phyloP scores from a whole-genome alignment of 441 rosid genomes.

The Erysimum pusillum region DNA sequence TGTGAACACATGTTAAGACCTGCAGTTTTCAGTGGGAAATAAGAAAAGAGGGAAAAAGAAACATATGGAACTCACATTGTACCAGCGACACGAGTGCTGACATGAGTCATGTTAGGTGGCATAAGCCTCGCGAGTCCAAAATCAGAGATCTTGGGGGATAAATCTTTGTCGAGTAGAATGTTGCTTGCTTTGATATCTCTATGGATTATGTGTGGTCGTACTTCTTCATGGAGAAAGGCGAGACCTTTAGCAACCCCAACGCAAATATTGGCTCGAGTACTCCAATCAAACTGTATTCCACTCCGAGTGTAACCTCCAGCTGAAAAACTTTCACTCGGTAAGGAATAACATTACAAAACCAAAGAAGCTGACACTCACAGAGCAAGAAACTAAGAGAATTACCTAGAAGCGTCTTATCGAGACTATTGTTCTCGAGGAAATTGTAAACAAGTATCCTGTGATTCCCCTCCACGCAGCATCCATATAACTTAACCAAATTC shows the following conservation, averaged over 20 bases:
- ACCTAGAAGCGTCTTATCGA: constrained; percentile 93
- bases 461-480: constrained; percentile 83
- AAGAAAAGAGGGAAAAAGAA: neutral
- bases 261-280: constrained; percentile 70
- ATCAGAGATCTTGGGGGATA: constrained; percentile 89
- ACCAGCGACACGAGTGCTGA: constrained; percentile 97
- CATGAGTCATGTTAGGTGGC: constrained; percentile 85
- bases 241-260: constrained; percentile 88
- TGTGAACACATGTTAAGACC: constrained; percentile 32
- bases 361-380: constrained; percentile 19
- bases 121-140: constrained; percentile 97
- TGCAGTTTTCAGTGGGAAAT: neutral
- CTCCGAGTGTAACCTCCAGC: constrained; percentile 64
- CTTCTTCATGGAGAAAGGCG: constrained; percentile 88
- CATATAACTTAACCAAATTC: constrained; percentile 87
- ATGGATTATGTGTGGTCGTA: constrained; percentile 78
- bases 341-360: constrained; percentile 21
- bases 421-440: constrained; percentile 91
- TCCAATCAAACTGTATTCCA: constrained; percentile 80
- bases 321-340: constrained; percentile 43
- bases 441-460: constrained; percentile 93
- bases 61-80: constrained; percentile 73
- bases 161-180: constrained; percentile 83
- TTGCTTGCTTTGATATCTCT: constrained; percentile 98
- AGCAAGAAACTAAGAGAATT: constrained; percentile 38